phyloP scores from a whole-genome alignment of 768 basidiomycete species.

The Rubroboletus satanas region DNA sequence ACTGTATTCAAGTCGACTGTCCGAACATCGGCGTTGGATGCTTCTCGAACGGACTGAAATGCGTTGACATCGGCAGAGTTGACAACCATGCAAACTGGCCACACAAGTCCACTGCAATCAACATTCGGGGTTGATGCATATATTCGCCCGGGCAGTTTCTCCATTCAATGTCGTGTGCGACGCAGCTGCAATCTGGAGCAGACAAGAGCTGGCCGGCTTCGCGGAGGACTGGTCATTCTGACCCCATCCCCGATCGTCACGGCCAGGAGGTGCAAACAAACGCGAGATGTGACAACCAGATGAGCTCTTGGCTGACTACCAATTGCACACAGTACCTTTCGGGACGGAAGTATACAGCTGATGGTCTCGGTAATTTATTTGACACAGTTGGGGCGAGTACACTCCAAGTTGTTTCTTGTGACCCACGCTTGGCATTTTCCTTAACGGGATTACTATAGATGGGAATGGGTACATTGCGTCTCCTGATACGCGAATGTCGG shows the following conservation, averaged over 20 bases:
- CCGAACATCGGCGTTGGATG: background rate
- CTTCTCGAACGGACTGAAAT: background rate
- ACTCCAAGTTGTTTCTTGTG: background rate
- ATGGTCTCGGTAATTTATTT: background rate
- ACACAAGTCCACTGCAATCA: background rate
- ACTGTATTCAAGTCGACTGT: background rate
- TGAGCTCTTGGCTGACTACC: background rate
- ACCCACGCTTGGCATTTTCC: background rate
- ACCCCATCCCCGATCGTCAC: background rate
- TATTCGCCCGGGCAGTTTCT: background rate
- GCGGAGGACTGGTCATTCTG: background rate
- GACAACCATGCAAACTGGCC: too few relatives aligned
- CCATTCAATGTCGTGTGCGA: background rate
- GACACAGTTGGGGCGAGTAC: background rate
- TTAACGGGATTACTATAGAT: background rate
- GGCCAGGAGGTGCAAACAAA: background rate
- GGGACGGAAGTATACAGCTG: background rate
- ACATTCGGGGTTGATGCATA: too few relatives aligned
- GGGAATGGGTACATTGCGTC: constrained; percentile 5
- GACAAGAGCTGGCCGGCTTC: background rate
- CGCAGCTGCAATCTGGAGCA: background rate
- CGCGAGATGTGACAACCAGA: background rate
- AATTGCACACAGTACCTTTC: background rate
- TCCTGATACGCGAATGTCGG: constrained; percentile 16
- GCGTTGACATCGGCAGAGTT: too few relatives aligned